Evolutionary conservation across 192 early-diverging fungal genomes (phyloP).

Genomic region (Kickxella alabastrina): DNA sequence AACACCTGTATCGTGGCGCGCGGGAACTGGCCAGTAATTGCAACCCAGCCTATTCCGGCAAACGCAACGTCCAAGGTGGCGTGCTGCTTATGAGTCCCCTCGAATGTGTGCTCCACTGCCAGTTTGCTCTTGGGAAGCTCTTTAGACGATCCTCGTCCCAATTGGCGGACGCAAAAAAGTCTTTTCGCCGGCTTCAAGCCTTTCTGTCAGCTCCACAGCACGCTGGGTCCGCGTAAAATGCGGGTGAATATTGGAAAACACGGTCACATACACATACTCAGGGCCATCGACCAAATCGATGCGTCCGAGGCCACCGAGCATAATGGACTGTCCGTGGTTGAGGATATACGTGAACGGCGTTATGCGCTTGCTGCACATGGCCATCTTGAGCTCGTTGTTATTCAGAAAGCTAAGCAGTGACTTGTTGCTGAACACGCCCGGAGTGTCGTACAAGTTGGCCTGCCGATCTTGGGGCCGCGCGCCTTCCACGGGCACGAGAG

Average conservation of each 20-base stretch:
- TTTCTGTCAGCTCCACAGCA: conserved; percentile 44
- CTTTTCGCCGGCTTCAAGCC: conserved; percentile 28
- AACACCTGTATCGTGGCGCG: conserved; percentile 51
- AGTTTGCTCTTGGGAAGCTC: conserved; percentile 35
- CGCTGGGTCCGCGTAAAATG: conserved; percentile 57
- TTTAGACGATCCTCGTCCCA: conserved; percentile 27
- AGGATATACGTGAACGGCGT: conserved; percentile 57
- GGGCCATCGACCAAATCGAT: conserved; percentile 55
- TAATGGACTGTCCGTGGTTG: conserved; percentile 51
- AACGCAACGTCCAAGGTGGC: conserved; percentile 58
- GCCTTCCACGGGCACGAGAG: conserved; percentile 34
- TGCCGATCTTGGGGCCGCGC: conserved; percentile 35
- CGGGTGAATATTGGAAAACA: conserved; percentile 53
- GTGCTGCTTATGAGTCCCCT: conserved; percentile 41
- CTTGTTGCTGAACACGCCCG: conserved; percentile 59
- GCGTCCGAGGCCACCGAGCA: conserved; percentile 57
- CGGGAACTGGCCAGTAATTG: conserved; percentile 54
- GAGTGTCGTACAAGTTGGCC: conserved; percentile 56
- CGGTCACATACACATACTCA: conserved; percentile 51
- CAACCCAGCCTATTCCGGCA: conserved; percentile 62
- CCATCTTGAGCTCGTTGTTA: conserved; percentile 52
- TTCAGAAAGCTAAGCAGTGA: conserved; percentile 51
- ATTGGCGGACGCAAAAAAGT: conserved; percentile 45
- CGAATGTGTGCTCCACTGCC: conserved; percentile 41
- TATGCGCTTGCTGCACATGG: conserved; percentile 42